Evolutionary conservation across 2,329 filamentous ascomycete species (phyloP).

Genomic region (Fusarium sp.): DNA sequence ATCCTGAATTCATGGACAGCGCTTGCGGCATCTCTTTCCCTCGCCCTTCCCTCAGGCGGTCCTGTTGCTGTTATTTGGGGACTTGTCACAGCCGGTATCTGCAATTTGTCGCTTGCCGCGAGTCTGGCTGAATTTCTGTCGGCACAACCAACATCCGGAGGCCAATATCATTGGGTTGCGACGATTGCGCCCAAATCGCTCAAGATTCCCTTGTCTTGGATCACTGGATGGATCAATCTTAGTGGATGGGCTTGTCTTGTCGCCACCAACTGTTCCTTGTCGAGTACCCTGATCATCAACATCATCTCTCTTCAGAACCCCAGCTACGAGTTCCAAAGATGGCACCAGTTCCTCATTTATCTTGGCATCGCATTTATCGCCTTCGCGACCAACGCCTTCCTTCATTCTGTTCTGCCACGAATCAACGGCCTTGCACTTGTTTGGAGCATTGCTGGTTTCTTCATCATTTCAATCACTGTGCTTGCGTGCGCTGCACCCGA

Average conservation of each 20-base stretch:
- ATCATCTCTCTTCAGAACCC: constrained; percentile 74
- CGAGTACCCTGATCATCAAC: constrained; percentile 75
- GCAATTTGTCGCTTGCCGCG: constrained; percentile 66
- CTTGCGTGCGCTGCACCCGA: constrained; percentile 75
- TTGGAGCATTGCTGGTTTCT: constrained; percentile 78
- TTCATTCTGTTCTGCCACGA: constrained; percentile 51
- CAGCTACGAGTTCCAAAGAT: constrained; percentile 69
- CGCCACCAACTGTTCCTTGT: constrained; percentile 77
- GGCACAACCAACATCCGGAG: constrained; percentile 71
- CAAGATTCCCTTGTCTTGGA: constrained; percentile 50
- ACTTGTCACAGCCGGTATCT: constrained; percentile 53
- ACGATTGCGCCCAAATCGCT: constrained; percentile 40
- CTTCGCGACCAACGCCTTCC: constrained; percentile 51
- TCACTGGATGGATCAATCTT: constrained; percentile 73
- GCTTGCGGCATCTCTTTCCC: constrained; percentile 60
- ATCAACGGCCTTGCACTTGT: constrained; percentile 77
- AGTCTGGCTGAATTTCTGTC: constrained; percentile 80
- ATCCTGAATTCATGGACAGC: constrained; percentile 65
- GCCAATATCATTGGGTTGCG: constrained; percentile 82
- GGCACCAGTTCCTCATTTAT: constrained; percentile 77
- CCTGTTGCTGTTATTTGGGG: constrained; percentile 79
- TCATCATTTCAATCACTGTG: constrained; percentile 77
- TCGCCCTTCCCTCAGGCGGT: constrained; percentile 73
- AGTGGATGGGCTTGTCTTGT: constrained; percentile 76
- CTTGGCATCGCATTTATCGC: constrained; percentile 49